Percentiles rank a stretch among this genome's conserved stretches.
phyloP scores from a whole-genome alignment of 2,329 filamentous ascomycete species.

The Trichoderma hamatum region DNA sequence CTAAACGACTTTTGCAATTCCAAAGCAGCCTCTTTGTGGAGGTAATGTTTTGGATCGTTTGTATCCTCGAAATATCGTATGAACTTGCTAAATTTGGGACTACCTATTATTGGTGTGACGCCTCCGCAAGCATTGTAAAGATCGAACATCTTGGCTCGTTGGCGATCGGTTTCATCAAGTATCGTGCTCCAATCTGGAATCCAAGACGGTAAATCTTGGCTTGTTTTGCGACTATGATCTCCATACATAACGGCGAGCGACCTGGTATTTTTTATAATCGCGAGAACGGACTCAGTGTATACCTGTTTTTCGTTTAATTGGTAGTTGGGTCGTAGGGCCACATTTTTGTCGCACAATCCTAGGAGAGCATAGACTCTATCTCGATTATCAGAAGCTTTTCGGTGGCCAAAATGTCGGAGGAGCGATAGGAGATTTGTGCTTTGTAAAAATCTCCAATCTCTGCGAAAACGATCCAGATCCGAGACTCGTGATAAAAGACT shows the following conservation, averaged over 20 bases:
- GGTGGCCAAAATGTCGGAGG: neutral
- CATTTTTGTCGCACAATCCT: neutral
- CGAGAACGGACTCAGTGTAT: neutral
- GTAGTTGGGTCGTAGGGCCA: neutral
- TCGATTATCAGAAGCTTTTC: neutral
- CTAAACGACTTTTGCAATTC: neutral
- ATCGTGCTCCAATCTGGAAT: neutral
- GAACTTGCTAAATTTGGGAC: neutral
- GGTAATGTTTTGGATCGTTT: neutral
- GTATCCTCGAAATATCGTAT: neutral
- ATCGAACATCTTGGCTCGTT: neutral
- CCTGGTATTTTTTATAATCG: neutral
- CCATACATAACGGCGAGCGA: neutral
- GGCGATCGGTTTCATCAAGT: neutral
- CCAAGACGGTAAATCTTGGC: neutral
- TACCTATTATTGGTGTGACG: neutral
- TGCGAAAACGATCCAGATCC: neutral
- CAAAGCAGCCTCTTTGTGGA: neutral
- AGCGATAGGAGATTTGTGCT: neutral
- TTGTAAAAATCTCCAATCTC: neutral
- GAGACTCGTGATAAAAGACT: neutral
- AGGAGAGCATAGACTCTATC: neutral
- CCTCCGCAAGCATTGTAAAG: neutral
- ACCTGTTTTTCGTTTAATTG: neutral
- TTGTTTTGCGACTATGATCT: slow-evolving; percentile 2